Conservation (phyloP, 2,329 filamentous ascomycete species). For the Epichloe coenophiala region DNA sequence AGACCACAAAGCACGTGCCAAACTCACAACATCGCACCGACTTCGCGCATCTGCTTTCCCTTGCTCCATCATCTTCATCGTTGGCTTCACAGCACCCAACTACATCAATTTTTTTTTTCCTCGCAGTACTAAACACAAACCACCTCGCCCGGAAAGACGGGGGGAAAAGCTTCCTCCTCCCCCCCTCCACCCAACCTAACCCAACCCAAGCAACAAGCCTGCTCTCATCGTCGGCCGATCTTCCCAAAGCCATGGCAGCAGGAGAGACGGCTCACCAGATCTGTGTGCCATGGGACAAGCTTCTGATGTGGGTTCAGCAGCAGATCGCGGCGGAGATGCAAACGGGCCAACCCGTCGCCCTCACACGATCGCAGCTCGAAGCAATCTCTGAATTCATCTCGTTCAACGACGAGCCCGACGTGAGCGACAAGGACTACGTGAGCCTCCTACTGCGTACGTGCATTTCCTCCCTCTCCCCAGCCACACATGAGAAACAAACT, state of each 20-base stretch:
- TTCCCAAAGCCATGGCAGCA: neutral
- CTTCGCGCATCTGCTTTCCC: too few species aligned
- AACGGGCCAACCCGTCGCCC: slow-evolving; percentile 18
- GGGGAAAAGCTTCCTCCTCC: neutral
- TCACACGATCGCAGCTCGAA: slow-evolving; percentile 24
- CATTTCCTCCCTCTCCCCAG: neutral
- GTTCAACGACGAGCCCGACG: slow-evolving; percentile 15
- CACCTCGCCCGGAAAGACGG: too few species aligned
- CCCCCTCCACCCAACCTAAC: neutral
- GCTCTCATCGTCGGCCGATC: neutral
- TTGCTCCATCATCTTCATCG: too few species aligned
- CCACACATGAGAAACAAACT: neutral
- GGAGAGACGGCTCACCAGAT: neutral
- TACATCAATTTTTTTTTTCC: too few species aligned
- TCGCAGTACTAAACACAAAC: too few species aligned
- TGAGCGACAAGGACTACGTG: slow-evolving; percentile 16
- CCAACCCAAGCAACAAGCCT: neutral
- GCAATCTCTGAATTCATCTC: slow-evolving; percentile 27
- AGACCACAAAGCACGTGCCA: too few species aligned
- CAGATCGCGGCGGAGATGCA: slow-evolving; percentile 24
- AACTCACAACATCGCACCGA: too few species aligned
- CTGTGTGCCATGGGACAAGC: slow-evolving; percentile 18
- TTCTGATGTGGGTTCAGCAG: slow-evolving; percentile 26
- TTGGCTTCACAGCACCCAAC: too few species aligned
- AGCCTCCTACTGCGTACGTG: slow-evolving; percentile 16